Conservation (phyloP, 148 eudicot genomes). For the Pouteria glomerata region DNA sequence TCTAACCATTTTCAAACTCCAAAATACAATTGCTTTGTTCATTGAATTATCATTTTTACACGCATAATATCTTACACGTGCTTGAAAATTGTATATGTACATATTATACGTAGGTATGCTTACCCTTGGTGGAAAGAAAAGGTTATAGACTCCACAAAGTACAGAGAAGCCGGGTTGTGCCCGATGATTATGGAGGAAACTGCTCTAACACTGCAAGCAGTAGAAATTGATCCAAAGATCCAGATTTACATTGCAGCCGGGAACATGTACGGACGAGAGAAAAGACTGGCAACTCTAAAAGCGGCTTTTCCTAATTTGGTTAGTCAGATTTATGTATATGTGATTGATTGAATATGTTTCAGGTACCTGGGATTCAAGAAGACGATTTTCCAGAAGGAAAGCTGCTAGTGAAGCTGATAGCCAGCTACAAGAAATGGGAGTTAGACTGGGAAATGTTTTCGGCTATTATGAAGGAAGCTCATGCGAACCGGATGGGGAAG, state of each 20-base stretch:
- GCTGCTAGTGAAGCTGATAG: constrained; percentile 79
- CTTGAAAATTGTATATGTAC: too few relatives aligned
- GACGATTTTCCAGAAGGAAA: constrained; percentile 82
- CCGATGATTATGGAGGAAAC: constrained; percentile 97
- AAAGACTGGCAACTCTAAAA: constrained; percentile 71
- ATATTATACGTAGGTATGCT: constrained; percentile 96
- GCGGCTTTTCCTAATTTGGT: constrained; percentile 84
- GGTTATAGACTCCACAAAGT: constrained; percentile 70
- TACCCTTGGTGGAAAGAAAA: constrained; percentile 99
- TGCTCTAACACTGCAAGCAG: constrained; percentile 61
- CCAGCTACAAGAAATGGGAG: constrained; percentile 57
- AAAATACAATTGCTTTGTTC: too few relatives aligned
- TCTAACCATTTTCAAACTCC: too few relatives aligned
- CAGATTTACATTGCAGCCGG: constrained; percentile 98
- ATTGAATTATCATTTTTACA: too few relatives aligned
- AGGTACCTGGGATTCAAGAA: constrained; percentile 88
- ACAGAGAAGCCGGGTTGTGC: constrained; percentile 83
- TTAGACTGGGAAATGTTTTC: constrained; percentile 92
- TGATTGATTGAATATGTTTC: too few relatives aligned
- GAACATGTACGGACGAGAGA: constrained; percentile 83
- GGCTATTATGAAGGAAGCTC: constrained; percentile 64
- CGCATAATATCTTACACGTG: too few relatives aligned
- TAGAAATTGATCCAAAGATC: constrained; percentile 67
- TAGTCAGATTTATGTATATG: constrained; percentile 33
- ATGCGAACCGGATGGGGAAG: constrained; percentile 73